Conservation (phyloP, 495 filamentous ascomycete genomes). For the Endocarpon pusillum region DNA sequence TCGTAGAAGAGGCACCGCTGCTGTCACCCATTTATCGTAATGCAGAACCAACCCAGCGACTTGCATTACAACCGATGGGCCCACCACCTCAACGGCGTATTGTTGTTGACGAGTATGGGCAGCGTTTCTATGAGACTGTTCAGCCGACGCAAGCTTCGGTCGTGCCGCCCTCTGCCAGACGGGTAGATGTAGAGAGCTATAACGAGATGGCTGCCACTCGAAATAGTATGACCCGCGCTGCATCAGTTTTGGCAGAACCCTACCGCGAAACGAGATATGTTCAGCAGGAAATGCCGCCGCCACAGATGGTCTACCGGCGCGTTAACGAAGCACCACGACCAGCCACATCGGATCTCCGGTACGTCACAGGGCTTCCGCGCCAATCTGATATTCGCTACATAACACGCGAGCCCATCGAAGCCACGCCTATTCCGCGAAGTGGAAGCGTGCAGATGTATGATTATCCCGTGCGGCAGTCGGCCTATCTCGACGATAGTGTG, state of each 20-base stretch:
- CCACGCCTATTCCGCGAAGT: conserved; percentile 20
- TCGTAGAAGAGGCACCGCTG: conserved; percentile 37
- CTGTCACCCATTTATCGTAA: conserved; percentile 38
- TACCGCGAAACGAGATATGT: conserved; percentile 27
- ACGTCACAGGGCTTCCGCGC: too few relatives aligned
- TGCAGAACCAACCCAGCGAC: conserved; percentile 23
- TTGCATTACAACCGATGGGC: conserved; percentile 29
- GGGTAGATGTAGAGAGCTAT: conserved; percentile 18
- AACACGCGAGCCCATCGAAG: conserved; percentile 15
- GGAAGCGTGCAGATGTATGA: conserved; percentile 26
- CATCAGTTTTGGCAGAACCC: conserved; percentile 23
- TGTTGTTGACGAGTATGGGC: conserved; percentile 52
- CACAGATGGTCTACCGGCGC: conserved; percentile 23
- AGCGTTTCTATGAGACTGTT: conserved; percentile 47
- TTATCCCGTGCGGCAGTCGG: conserved; percentile 21
- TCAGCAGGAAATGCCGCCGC: conserved; percentile 28
- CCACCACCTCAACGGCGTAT: conserved; percentile 41
- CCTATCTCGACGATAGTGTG: conserved; percentile 27
- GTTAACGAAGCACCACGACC: conserved; percentile 26
- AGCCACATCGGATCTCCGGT: conserved; percentile 17
- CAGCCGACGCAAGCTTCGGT: conserved; percentile 33
- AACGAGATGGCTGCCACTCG: conserved; percentile 21
- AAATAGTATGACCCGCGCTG: conserved; percentile 22
- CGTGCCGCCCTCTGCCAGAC: conserved; percentile 20
- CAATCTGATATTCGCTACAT: too few relatives aligned